Percentiles rank a stretch among this genome's conserved stretches.
Conservation (phyloP, 1,284 basidiomycete species). For the Cutaneotrichosporon cyanovorans region DNA sequence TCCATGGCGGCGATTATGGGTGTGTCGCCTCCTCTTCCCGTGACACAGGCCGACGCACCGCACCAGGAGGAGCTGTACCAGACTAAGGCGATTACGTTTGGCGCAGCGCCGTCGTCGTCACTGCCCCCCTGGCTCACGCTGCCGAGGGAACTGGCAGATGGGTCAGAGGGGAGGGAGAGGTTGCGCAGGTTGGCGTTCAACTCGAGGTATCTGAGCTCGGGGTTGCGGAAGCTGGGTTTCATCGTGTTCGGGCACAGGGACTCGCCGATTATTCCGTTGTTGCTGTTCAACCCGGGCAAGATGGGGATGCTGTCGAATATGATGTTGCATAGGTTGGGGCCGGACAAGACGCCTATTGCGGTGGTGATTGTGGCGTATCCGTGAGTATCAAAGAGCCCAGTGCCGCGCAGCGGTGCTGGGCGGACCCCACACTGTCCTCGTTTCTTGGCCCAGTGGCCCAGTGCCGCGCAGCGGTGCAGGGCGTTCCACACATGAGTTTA, state of each 20-base stretch:
- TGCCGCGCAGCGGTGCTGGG: too few species aligned
- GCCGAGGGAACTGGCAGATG: constrained; percentile 62
- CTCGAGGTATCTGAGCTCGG: constrained; percentile 80
- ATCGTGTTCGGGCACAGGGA: constrained; percentile 90
- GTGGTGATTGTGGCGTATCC: constrained; percentile 76
- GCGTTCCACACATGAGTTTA: too few species aligned
- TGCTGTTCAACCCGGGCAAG: constrained; percentile 91
- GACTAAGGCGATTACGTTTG: constrained; percentile 51
- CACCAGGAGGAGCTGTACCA: constrained; percentile 13
- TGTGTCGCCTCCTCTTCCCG: constrained; percentile 52
- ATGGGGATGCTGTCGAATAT: constrained; percentile 80
- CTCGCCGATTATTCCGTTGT: constrained; percentile 86
- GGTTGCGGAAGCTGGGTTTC: constrained; percentile 86
- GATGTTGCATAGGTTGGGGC: constrained; percentile 70
- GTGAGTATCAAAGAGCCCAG: constrained; percentile 28
- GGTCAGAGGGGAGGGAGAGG: constrained; percentile 71
- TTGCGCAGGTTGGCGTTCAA: constrained; percentile 90
- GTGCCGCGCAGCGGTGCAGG: too few species aligned
- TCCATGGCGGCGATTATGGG: constrained; percentile 98
- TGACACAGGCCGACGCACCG: constrained; percentile 18
- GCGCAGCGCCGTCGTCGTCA: constrained; percentile 57
- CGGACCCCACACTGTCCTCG: too few species aligned
- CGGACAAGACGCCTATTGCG: constrained; percentile 59
- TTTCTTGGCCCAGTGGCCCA: too few species aligned
- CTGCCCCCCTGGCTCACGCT: constrained; percentile 67